Evolutionary conservation across 768 basidiomycete species (phyloP).

Genomic region (Phylloporus rhodoxanthus): DNA sequence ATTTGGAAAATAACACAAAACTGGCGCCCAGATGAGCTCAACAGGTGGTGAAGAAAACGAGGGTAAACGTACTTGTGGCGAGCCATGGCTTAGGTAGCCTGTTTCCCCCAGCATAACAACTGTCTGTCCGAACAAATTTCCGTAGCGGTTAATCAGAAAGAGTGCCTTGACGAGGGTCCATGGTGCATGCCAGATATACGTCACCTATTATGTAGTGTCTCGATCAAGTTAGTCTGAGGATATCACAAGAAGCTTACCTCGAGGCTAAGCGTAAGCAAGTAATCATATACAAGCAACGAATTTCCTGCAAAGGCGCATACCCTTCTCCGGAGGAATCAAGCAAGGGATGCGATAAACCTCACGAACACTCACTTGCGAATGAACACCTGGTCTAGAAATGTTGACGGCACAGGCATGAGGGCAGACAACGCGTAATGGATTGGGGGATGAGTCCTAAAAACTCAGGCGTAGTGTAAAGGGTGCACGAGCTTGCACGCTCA

Average conservation of each 20-base stretch:
- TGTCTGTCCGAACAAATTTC: conserved; percentile 17
- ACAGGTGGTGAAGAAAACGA: not conserved
- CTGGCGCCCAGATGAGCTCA: not conserved
- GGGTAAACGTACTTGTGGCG: conserved; percentile 3
- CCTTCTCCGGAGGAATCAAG: conserved; percentile 4
- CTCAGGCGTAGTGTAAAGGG: not conserved
- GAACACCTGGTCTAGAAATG: not conserved
- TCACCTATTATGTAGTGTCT: conserved; percentile 10
- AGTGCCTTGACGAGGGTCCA: conserved; percentile 11
- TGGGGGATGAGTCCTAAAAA: not conserved
- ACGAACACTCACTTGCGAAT: conserved; percentile 1
- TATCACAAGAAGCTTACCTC: conserved; percentile 16
- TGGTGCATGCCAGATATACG: conserved; percentile 13
- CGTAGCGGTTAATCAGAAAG: conserved; percentile 15
- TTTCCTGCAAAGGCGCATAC: conserved; percentile 12
- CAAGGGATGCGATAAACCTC: not conserved
- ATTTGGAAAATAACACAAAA: conserved; percentile 5
- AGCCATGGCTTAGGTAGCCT: conserved; percentile 13
- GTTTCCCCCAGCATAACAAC: conserved; percentile 19
- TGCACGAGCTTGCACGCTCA: not conserved
- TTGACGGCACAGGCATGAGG: conserved; percentile 3
- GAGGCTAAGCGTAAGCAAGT: conserved; percentile 21
- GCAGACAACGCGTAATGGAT: not conserved
- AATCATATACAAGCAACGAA: conserved; percentile 24
- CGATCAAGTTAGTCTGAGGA: not conserved